Percentiles rank a stretch among this genome's conserved stretches.
These are phyloP conservation scores for Lophiotrema nucula DNA, from an alignment of 495 filamentous ascomycete genomes.

Conservation along the genomic window DNA sequence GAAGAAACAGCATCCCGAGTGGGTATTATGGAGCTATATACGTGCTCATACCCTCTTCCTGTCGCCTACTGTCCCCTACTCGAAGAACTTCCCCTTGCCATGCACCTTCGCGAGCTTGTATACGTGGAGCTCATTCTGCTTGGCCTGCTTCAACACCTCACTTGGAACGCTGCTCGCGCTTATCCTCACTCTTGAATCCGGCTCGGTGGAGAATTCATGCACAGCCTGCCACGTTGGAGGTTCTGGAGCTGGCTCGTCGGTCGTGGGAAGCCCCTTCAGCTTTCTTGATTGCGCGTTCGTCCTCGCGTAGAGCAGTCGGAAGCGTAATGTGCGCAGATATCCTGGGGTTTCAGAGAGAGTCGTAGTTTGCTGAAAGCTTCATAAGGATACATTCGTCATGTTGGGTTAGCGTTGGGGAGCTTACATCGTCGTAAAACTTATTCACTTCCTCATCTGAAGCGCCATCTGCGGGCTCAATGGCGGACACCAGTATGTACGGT, in stretches of 20 bases:
- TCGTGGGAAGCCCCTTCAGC: slow-evolving; percentile 29
- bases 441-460: slow-evolving; percentile 27
- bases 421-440: slow-evolving; percentile 30
- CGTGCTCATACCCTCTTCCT: too few relatives aligned
- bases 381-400: too few relatives aligned
- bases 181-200: background rate
- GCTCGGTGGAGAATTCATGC: slow-evolving; percentile 26
- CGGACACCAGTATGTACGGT: slow-evolving; percentile 18
- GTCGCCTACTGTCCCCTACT: too few relatives aligned
- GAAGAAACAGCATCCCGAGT: too few relatives aligned
- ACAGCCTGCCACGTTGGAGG: slow-evolving; percentile 26
- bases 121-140: slow-evolving; percentile 20
- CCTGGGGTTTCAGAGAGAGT: slow-evolving; percentile 18
- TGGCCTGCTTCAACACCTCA: slow-evolving; percentile 17
- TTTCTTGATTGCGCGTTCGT: slow-evolving; percentile 28
- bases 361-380: slow-evolving; percentile 5
- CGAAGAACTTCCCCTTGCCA: slow-evolving; percentile 26
- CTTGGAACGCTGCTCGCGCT: background rate
- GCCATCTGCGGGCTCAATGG: slow-evolving; percentile 25
- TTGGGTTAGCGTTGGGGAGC: too few relatives aligned
- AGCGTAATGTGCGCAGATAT: slow-evolving; percentile 33
- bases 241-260: slow-evolving; percentile 30
- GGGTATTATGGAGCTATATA: too few relatives aligned
- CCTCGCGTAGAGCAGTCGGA: slow-evolving; percentile 24
- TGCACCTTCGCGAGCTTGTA: slow-evolving; percentile 22